Conservation (phyloP, 2,329 filamentous ascomycete species). For the Colletotrichum spaethianum region DNA sequence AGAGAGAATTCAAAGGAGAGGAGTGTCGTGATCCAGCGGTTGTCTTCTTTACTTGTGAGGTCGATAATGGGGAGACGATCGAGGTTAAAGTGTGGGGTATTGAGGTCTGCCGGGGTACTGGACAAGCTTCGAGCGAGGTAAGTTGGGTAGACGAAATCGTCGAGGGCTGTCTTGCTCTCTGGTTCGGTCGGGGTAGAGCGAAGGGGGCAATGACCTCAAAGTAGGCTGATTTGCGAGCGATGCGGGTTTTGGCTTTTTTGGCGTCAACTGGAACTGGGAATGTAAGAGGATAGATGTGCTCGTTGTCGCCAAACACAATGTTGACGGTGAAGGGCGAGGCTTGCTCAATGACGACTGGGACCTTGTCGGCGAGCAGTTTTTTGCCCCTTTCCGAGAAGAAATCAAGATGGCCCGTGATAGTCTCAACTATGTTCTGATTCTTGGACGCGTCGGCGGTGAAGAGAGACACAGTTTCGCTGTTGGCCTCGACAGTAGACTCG, state of each 20-base stretch:
- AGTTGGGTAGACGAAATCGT: conserved; percentile 56
- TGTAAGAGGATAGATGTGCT: conserved; percentile 50
- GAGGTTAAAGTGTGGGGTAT: conserved; percentile 60
- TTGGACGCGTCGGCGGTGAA: conserved; percentile 47
- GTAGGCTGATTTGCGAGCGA: conserved; percentile 61
- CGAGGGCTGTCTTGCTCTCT: conserved; percentile 34
- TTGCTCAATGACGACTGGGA: conserved; percentile 54
- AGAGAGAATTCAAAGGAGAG: conserved; percentile 58
- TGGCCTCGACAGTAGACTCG: conserved; percentile 38
- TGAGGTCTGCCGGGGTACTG: conserved; percentile 54
- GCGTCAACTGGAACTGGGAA: conserved; percentile 59
- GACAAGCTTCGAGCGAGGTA: conserved; percentile 44
- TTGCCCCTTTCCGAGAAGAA: conserved; percentile 54
- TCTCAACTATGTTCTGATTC: conserved; percentile 48
- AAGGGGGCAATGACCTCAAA: conserved; percentile 59
- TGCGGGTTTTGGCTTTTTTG: conserved; percentile 53
- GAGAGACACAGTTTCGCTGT: conserved; percentile 43
- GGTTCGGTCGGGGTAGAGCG: conserved; percentile 45
- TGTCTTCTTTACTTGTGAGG: conserved; percentile 50
- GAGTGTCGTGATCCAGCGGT: conserved; percentile 57
- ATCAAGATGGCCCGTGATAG: conserved; percentile 57
- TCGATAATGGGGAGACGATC: conserved; percentile 60
- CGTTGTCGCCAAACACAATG: conserved; percentile 54
- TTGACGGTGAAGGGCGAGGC: conserved; percentile 57
- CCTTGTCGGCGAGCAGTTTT: conserved; percentile 55